These are phyloP conservation scores for Dictyostelium firmibasis DNA, from an alignment of 78 protist species.

Conservation along the genomic window DNA sequence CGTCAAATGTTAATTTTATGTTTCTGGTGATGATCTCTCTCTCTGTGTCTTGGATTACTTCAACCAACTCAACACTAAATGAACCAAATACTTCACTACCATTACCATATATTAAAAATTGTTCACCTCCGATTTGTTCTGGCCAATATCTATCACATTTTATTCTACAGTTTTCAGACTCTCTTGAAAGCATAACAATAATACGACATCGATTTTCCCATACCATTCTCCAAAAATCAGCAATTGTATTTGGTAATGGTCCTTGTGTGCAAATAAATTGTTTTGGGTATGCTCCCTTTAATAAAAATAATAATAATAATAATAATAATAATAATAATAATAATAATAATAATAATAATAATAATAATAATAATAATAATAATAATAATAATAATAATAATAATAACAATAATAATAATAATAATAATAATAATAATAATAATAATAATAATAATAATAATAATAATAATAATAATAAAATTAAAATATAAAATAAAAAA, in stretches of 20 bases:
- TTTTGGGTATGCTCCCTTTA: slow-evolving; percentile 34
- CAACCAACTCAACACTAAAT: not conserved
- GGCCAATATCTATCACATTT: slow-evolving; percentile 87
- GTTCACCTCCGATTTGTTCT: not conserved
- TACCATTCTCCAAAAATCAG: slow-evolving; percentile 93
- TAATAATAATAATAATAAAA: not conserved
- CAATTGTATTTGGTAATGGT: slow-evolving; percentile 81
- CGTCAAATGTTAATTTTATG: not conserved
- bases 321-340: not conserved
- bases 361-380: not conserved
- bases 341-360: not conserved
- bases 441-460: not conserved
- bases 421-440: not conserved
- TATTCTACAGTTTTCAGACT: slow-evolving; percentile 61
- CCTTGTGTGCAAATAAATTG: slow-evolving; percentile 90
- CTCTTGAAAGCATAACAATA: slow-evolving; percentile 86
- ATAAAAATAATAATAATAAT: not conserved
- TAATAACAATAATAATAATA: not conserved
- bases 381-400: not conserved
- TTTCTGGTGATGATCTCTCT: slow-evolving; percentile 52
- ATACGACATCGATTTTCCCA: slow-evolving; percentile 74
- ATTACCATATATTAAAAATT: not conserved
- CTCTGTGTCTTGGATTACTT: not conserved
- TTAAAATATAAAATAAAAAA: not conserved
- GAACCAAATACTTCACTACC: slow-evolving; percentile 16